These are phyloP conservation scores for Copromyces sp. DNA, from an alignment of 495 filamentous ascomycete species.

Conservation along the genomic window DNA sequence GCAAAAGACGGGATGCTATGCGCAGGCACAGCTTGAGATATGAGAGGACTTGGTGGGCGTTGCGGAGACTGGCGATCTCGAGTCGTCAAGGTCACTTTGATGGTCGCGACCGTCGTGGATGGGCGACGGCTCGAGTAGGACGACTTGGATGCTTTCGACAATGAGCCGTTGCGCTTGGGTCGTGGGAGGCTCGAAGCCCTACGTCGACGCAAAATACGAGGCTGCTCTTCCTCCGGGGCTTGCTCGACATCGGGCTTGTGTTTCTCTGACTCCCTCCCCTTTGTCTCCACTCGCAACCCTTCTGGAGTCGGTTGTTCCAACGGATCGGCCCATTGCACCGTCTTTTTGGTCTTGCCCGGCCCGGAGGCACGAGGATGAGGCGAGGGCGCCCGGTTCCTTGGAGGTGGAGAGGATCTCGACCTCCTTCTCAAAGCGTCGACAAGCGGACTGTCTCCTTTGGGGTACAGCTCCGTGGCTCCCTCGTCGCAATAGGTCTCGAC, in stretches of 20 bases:
- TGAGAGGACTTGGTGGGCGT: background rate
- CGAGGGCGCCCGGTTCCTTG: background rate
- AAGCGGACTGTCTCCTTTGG: background rate
- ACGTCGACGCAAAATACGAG: background rate
- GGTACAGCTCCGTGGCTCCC: background rate
- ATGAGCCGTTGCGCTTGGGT: background rate
- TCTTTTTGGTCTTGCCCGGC: background rate
- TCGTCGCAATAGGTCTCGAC: background rate
- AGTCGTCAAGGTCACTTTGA: background rate
- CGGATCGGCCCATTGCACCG: background rate
- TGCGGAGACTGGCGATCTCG: background rate
- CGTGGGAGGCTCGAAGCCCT: background rate
- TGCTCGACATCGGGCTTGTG: rapidly evolving
- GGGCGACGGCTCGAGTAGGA: background rate
- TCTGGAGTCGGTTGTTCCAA: background rate
- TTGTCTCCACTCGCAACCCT: too few relatives aligned
- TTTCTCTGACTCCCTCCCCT: background rate
- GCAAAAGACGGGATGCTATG: too few relatives aligned
- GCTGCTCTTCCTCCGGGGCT: too few relatives aligned
- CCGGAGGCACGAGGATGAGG: background rate
- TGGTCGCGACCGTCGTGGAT: background rate
- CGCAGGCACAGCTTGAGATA: background rate
- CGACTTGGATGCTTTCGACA: rapidly evolving
- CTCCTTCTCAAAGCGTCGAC: background rate
- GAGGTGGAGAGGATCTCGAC: background rate